Evolutionary conservation across 2,329 filamentous ascomycete species (phyloP), one percentile per base, ranked within the genome.

Genomic region (Colletotrichum sp.): DNA sequence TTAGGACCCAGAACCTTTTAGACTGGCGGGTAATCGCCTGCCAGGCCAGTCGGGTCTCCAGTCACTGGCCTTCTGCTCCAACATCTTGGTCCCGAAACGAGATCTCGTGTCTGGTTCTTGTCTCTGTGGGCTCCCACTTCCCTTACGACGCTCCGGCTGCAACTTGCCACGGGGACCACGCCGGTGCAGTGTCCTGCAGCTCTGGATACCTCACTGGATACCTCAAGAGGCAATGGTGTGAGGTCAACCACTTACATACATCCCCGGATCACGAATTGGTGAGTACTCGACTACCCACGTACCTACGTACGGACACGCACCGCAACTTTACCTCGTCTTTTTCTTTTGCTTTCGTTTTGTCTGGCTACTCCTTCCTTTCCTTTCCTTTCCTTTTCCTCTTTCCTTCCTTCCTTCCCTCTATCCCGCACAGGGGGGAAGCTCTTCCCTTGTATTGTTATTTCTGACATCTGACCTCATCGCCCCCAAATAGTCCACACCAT

Each of bases 401-500:
- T 67, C 52, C 48, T 70, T 64, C 36, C 70, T 64, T 55, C 52
- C 30, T 71, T 52, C 43, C 52, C 39, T 66, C 43, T 62, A 60
- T 67, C 66, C 74, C 62, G 61, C 64, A 28, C 66, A 64, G 58
- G 66, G 74, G 71, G 66, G n/a, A n/a, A 36, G 55, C 75, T 66
- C 70, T 70, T 58, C 64, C 67, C 70, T 73, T 43, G 69, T 67
- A 55, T 70, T 60, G 58, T 74, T 71, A 28, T 76, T 77, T 74
- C 72, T 71, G 74, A 73, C 74, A 72, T 39, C 64, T 75, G 68
- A 76, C 28, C 71, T 60, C 60, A 36, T 66, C 56, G 30, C 74
- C 48, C 62, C 56, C 68, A 58, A 62, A 66, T 34, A 76, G 74
- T 75, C 48, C 66, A 75, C 80, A 82, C 80, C 82, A 85, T 85